phyloP scores from a whole-genome alignment of 2,329 filamentous ascomycete genomes.

The Hirsutella rhossiliensis region DNA sequence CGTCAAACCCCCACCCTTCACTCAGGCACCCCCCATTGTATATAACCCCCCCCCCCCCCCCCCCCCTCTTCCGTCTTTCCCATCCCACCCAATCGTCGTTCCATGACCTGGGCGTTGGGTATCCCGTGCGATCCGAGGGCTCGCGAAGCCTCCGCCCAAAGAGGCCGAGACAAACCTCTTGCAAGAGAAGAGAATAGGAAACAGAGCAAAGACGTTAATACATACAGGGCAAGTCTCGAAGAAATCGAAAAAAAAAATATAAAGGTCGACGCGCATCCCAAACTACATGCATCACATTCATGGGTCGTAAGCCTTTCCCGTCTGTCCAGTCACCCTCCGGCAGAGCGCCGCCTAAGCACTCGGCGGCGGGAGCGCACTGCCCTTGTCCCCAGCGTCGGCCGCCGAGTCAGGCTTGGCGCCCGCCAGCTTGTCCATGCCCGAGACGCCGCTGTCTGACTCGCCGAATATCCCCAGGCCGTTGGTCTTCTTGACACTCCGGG shows the following conservation, averaged over 20 bases:
- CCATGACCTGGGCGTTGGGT: too few relatives aligned
- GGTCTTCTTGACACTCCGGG: constrained; percentile 10
- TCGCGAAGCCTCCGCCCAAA: not conserved
- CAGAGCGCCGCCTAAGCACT: constrained; percentile 17
- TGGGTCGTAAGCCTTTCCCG: constrained; percentile 1
- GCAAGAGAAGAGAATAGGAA: not conserved
- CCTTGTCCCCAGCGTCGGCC: constrained; percentile 15
- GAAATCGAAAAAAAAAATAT: not conserved
- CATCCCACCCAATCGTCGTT: too few relatives aligned
- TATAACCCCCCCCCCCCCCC: too few relatives aligned
- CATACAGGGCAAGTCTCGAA: not conserved
- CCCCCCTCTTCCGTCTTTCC: too few relatives aligned
- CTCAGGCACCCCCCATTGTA: too few relatives aligned
- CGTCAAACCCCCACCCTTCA: too few relatives aligned
- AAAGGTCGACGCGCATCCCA: not conserved
- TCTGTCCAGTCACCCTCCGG: constrained; percentile 5
- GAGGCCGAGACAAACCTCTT: not conserved
- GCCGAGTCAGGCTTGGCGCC: constrained; percentile 18
- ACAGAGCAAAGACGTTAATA: not conserved
- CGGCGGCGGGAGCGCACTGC: constrained; percentile 11
- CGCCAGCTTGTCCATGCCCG: constrained; percentile 27
- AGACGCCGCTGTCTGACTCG: constrained; percentile 29
- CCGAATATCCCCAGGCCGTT: constrained; percentile 31
- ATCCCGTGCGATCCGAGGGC: too few relatives aligned
- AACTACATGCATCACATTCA: not conserved